Percentiles rank a stretch among this genome's conserved stretches.
These are phyloP conservation scores for Chaetomium fimeti DNA, from an alignment of 495 filamentous ascomycete genomes.

Conservation along the genomic window DNA sequence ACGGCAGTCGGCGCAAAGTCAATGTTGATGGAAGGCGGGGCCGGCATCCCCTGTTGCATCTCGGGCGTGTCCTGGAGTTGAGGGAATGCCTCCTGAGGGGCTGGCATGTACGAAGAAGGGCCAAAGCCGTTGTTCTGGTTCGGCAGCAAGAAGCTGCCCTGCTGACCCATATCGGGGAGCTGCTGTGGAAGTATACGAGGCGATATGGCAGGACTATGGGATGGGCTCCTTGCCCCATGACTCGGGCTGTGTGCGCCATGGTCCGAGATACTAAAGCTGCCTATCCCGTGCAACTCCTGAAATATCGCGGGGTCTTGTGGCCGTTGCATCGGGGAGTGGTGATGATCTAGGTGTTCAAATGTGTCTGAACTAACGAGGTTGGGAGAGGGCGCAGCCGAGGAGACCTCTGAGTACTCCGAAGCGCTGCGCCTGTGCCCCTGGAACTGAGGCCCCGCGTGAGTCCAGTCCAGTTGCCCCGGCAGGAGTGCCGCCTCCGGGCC, in stretches of 20 bases:
- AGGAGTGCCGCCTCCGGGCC: slow-evolving; percentile 74
- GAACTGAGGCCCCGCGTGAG: slow-evolving; percentile 63
- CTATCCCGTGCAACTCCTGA: slow-evolving; percentile 73
- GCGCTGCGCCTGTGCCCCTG: slow-evolving; percentile 75
- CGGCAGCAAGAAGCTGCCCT: slow-evolving; percentile 52
- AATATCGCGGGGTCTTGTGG: slow-evolving; percentile 71
- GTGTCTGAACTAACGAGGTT: slow-evolving; percentile 73
- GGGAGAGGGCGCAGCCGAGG: slow-evolving; percentile 78
- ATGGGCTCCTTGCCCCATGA: slow-evolving; percentile 65
- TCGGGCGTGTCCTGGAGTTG: slow-evolving; percentile 46
- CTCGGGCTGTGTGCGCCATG: slow-evolving; percentile 56
- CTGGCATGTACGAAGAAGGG: slow-evolving; percentile 56
- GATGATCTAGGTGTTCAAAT: slow-evolving; percentile 71
- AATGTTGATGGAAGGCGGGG: slow-evolving; percentile 87
- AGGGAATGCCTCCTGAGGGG: slow-evolving; percentile 58
- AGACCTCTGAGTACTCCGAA: slow-evolving; percentile 86
- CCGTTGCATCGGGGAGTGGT: slow-evolving; percentile 75
- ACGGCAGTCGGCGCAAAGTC: slow-evolving; percentile 77
- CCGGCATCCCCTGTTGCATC: slow-evolving; percentile 62
- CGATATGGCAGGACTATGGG: slow-evolving; percentile 81
- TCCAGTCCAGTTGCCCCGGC: slow-evolving; percentile 69
- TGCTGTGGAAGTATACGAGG: slow-evolving; percentile 78
- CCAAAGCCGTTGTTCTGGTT: slow-evolving; percentile 49
- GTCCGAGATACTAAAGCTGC: slow-evolving; percentile 80
- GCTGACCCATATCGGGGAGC: slow-evolving; percentile 51